phyloP scores from a whole-genome alignment of 495 filamentous ascomycete species.

The Rostrohypoxylon terebratum region DNA sequence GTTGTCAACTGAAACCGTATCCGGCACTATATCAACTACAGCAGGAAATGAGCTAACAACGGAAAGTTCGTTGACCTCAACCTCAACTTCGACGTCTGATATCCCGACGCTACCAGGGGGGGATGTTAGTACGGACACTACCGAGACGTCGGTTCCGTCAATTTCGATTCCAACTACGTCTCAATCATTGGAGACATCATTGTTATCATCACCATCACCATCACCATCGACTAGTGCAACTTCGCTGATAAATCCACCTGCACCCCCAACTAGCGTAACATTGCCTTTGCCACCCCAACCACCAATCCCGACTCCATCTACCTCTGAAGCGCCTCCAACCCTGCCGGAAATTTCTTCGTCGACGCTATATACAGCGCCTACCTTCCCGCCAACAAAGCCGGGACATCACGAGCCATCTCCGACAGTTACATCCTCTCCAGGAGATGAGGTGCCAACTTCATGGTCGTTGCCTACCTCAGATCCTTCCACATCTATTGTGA shows the following conservation, averaged over 20 bases:
- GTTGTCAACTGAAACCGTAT: slow-evolving; percentile 4
- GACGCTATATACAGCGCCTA: neutral
- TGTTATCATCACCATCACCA: neutral
- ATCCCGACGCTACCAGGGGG: neutral
- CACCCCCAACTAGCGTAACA: neutral
- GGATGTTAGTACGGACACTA: slow-evolving; percentile 1
- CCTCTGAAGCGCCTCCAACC: neutral
- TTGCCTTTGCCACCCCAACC: neutral
- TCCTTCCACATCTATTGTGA: neutral
- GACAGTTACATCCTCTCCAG: slow-evolving; percentile 11
- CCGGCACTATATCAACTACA: neutral
- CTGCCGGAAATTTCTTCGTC: slow-evolving; percentile 11
- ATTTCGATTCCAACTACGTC: neutral
- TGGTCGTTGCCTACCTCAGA: neutral
- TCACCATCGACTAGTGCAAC: slow-evolving; percentile 5
- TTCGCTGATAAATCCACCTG: neutral
- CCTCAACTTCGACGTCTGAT: neutral
- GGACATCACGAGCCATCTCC: slow-evolving; percentile 7
- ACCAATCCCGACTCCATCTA: neutral
- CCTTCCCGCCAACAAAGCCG: neutral
- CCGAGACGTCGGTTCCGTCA: neutral
- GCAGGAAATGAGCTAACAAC: neutral
- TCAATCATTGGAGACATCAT: neutral
- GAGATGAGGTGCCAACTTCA: neutral
- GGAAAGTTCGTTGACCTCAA: neutral